These are phyloP conservation scores for Arthrobotrys megalospora DNA, from an alignment of 2,329 filamentous ascomycete species.

Conservation along the genomic window DNA sequence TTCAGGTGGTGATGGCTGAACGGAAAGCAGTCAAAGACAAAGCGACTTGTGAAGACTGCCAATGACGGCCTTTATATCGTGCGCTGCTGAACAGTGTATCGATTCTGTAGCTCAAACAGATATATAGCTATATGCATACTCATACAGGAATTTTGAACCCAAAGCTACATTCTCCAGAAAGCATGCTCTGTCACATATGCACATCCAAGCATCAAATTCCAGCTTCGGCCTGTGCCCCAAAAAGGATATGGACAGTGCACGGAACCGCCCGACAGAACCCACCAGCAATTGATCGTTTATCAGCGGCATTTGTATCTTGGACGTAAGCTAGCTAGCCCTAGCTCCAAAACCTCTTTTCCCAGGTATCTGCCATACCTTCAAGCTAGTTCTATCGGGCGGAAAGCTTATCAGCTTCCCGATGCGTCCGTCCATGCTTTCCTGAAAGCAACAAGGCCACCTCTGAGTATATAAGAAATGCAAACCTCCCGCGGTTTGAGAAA, in stretches of 20 bases:
- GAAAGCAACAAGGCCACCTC: slow-evolving; percentile 28
- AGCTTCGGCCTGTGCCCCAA: slow-evolving; percentile 12
- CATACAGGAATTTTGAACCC: not conserved
- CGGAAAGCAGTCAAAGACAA: slow-evolving; percentile 4
- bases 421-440: slow-evolving; percentile 44
- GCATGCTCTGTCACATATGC: not conserved
- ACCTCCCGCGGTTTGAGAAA: slow-evolving; percentile 14
- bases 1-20: slow-evolving; percentile 31
- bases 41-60: slow-evolving; percentile 43
- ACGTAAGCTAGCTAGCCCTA: slow-evolving; percentile 2
- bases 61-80: slow-evolving; percentile 1
- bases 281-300: slow-evolving; percentile 44
- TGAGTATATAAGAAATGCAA: slow-evolving; percentile 40
- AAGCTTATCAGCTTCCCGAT: slow-evolving; percentile 61
- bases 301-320: slow-evolving; percentile 47
- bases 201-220: not conserved
- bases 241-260: slow-evolving; percentile 13
- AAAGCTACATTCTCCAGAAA: not conserved
- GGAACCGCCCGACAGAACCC: slow-evolving; percentile 56
- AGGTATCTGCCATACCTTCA: slow-evolving; percentile 6
- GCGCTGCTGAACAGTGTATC: not conserved
- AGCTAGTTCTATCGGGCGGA: slow-evolving; percentile 2
- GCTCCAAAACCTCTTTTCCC: slow-evolving; percentile 7
- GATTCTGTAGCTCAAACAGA: not conserved
- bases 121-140: not conserved